These are phyloP conservation scores for Leishmania lainsoni DNA, from an alignment of 208 protist species.

Conservation along the genomic window DNA sequence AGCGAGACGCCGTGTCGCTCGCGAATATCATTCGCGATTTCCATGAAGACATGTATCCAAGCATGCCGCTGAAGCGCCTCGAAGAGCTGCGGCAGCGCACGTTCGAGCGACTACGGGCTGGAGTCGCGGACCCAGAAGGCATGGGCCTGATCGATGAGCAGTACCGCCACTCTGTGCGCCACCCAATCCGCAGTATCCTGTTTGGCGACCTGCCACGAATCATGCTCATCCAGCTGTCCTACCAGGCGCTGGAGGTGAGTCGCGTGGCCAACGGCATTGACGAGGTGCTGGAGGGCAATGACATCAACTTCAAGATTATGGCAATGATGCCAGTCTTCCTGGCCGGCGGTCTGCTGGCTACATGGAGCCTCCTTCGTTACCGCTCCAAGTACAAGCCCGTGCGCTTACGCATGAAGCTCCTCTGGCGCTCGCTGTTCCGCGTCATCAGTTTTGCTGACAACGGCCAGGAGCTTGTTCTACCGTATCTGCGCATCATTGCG, in stretches of 20 bases:
- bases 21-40: conserved; percentile 86
- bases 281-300: conserved; percentile 79
- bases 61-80: conserved; percentile 35
- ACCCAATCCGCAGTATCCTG: conserved; percentile 62
- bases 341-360: conserved; percentile 21
- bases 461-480: conserved; percentile 11
- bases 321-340: conserved; percentile 64
- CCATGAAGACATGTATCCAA: conserved; percentile 70
- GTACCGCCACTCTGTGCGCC: conserved; percentile 63
- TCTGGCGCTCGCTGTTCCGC: conserved; percentile 67
- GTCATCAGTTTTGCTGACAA: conserved; percentile 54
- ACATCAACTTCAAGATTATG: conserved; percentile 85
- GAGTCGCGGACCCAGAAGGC: conserved; percentile 61
- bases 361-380: conserved; percentile 39
- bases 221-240: conserved; percentile 71
- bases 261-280: conserved; percentile 79
- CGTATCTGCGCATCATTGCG: conserved; percentile 4
- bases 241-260: conserved; percentile 75
- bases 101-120: conserved; percentile 43
- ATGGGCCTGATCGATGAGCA: conserved; percentile 65
- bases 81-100: conserved; percentile 47
- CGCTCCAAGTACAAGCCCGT: conserved; percentile 42
- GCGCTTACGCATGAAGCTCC: conserved; percentile 55
- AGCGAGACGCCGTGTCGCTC: conserved; percentile 59
- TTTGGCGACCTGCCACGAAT: conserved; percentile 76